phyloP scores from a whole-genome alignment of 805 yeast species.

The Candida koratica region DNA sequence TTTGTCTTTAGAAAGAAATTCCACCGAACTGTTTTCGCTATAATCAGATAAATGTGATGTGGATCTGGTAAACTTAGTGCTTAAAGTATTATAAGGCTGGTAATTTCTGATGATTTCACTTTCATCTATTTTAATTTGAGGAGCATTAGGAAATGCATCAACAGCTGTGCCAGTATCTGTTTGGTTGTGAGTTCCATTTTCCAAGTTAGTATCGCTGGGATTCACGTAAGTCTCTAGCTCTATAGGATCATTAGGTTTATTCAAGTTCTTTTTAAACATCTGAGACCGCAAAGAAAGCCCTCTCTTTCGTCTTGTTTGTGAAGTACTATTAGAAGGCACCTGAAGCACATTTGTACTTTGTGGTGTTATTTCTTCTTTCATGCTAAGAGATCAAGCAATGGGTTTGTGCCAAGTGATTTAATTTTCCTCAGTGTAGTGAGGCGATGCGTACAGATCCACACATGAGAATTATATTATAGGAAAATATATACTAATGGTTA shows the following conservation, averaged over 20 bases:
- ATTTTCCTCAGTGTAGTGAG: too few relatives aligned
- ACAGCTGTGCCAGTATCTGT: too few relatives aligned
- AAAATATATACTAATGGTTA: too few relatives aligned
- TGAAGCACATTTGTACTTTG: too few relatives aligned
- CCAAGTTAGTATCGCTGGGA: too few relatives aligned
- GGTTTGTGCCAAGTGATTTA: constrained; percentile 2
- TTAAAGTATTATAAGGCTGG: constrained; percentile 13
- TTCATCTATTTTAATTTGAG: constrained; percentile 22
- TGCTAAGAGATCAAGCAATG: too few relatives aligned
- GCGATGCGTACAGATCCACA: too few relatives aligned
- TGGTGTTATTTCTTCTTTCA: too few relatives aligned
- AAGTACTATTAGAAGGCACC: constrained; percentile 4
- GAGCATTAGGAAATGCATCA: constrained; percentile 9
- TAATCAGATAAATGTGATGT: constrained; percentile 21
- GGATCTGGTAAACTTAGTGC: constrained; percentile 18
- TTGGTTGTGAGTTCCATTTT: too few relatives aligned
- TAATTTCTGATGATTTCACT: not conserved
- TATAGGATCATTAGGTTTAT: constrained; percentile 9
- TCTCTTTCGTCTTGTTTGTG: constrained; percentile 43
- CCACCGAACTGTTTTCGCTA: constrained; percentile 17
- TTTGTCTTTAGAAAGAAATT: constrained; percentile 18
- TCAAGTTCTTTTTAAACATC: constrained; percentile 47
- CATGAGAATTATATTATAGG: too few relatives aligned
- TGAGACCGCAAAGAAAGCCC: constrained; percentile 69
- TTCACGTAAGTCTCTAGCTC: constrained; percentile 2